These are phyloP conservation scores for Penicillium sp. DNA, from an alignment of 2,329 filamentous ascomycete species.

Conservation along the genomic window DNA sequence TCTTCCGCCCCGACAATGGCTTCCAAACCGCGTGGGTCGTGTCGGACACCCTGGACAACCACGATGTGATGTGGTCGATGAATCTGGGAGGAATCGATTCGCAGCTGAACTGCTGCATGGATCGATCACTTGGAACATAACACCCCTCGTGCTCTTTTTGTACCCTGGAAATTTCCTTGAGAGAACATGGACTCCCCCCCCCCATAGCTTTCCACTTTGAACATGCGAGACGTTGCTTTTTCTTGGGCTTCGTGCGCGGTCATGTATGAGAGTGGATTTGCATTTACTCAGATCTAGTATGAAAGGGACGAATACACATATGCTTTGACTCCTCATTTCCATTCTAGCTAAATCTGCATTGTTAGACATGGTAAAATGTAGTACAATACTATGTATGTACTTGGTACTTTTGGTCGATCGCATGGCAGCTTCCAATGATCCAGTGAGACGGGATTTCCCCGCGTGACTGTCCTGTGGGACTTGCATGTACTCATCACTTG, in stretches of 20 bases:
- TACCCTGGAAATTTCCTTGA: conserved; percentile 18
- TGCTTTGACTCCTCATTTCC: not conserved
- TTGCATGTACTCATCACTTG: conserved; percentile 24
- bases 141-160: conserved; percentile 8
- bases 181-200: conserved; percentile 3
- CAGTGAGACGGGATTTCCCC: conserved; percentile 23
- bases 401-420: not conserved
- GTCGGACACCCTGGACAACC: conserved; percentile 13
- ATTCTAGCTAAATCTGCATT: not conserved
- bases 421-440: conserved; percentile 7
- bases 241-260: conserved; percentile 5
- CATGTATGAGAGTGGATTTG: conserved; percentile 17
- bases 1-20: conserved; percentile 22
- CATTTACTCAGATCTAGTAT: conserved; percentile 18
- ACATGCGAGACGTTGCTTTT: conserved; percentile 18
- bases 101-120: conserved; percentile 22
- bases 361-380: not conserved
- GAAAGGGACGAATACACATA: conserved; percentile 1
- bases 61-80: conserved; percentile 21
- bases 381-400: not conserved
- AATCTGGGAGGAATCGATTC: conserved; percentile 20
- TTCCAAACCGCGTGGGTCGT: conserved; percentile 16
- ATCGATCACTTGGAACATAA: conserved; percentile 7
- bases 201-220: conserved; percentile 12
- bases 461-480: conserved; percentile 27